Base-by-base conservation (phyloP, 225 moss, liverwort and hornwort genomes). In the Polytrichum commune region DNA sequence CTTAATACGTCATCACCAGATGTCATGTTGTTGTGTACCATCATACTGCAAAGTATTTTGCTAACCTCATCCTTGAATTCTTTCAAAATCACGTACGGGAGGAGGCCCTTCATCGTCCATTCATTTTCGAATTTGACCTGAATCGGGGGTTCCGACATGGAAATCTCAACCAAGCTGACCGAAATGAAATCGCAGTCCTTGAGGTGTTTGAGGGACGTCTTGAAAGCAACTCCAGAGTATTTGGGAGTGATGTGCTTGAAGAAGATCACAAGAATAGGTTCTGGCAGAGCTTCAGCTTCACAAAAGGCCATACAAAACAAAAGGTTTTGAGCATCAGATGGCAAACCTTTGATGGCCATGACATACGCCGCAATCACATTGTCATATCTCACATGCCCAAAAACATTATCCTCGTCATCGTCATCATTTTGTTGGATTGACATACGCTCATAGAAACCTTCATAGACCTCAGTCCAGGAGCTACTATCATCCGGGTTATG, bases 31-130 rank as follows among this genome's bases (percentile, higher is more conserved):
- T 26, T 54, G 24, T 32, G 27, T 20, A 26, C 25, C 29, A 75
- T 5, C 25, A 69, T 23, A 16, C 26, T 7, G 13, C n/a, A 64
- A 13, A 75, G 6, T 29, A 75, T 53, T 24, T 69, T 1, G 5
- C 75, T 75, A 5, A 75, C 33, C 25, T 76, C 64, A 26, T 69
- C 32, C 22, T 56, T 57, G 1, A 56, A 20, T 7, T 70, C 19
- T 2, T 55, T 16, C 46, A 46, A 38, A 32, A 76, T 76, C 5
- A 76, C 27, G 13, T 13, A 3, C 4, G n/a, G 63, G 19, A 68
- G 68, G 20, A 4, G 8, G 26, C 28, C 27, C 7, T 4, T 28
- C 16, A 76, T 22, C 0, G 5, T 8, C 75, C 64, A 69, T 30
- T 33, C 1, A 0, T 69, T 18, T 3, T 18, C 5, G 16, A 46